These are phyloP conservation scores for Arachnomyces sp. DNA, from an alignment of 2,329 filamentous ascomycete genomes.

Conservation along the genomic window DNA sequence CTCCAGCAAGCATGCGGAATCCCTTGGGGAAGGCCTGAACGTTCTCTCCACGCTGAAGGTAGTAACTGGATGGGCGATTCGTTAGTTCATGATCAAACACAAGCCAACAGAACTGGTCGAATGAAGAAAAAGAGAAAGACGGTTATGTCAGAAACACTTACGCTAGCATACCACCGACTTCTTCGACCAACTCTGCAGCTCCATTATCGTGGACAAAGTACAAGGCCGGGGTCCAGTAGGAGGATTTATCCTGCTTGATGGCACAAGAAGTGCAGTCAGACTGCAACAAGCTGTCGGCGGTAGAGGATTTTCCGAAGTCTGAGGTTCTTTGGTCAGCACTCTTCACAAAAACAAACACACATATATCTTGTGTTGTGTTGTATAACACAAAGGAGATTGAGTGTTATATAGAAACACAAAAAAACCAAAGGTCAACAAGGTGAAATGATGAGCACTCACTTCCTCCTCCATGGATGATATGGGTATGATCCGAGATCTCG, in stretches of 20 bases:
- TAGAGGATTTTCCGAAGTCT: slow-evolving; percentile 60
- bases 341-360: too few relatives aligned
- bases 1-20: slow-evolving; percentile 78
- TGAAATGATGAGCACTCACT: slow-evolving; percentile 51
- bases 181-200: slow-evolving; percentile 59
- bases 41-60: slow-evolving; percentile 62
- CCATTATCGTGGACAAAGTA: slow-evolving; percentile 69
- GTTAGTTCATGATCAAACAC: slow-evolving; percentile 7
- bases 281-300: slow-evolving; percentile 49
- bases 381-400: background rate
- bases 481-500: slow-evolving; percentile 56
- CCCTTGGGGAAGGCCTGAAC: slow-evolving; percentile 66
- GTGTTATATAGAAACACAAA: background rate
- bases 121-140: slow-evolving; percentile 6
- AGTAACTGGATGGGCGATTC: slow-evolving; percentile 66
- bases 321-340: slow-evolving; percentile 11
- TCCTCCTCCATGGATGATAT: slow-evolving; percentile 67
- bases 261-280: slow-evolving; percentile 73
- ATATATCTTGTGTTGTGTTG: background rate
- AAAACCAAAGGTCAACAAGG: background rate
- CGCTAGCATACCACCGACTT: slow-evolving; percentile 78
- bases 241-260: slow-evolving; percentile 74
- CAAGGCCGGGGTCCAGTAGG: slow-evolving; percentile 74
- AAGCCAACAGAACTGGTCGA: background rate
- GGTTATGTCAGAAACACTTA: too few relatives aligned